These are phyloP conservation scores for Ophiostoma sp. DNA, from an alignment of 2,329 filamentous ascomycete genomes.

Conservation along the genomic window DNA sequence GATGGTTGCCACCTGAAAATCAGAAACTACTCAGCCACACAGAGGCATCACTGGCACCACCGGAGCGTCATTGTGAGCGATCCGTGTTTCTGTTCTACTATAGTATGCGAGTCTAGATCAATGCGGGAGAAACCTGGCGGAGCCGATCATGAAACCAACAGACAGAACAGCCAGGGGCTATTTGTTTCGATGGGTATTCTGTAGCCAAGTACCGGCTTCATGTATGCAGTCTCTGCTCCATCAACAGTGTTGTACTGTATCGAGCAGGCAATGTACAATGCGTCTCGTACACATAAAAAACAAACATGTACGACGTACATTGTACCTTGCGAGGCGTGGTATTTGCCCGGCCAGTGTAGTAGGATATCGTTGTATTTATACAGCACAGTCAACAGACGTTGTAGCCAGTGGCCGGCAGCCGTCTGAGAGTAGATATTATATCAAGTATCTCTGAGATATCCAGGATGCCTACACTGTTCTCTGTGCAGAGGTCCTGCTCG, in stretches of 20 bases:
- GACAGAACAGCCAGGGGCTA: conserved; percentile 1
- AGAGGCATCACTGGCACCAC: not conserved
- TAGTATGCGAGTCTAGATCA: not conserved
- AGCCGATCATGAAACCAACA: conserved; percentile 5
- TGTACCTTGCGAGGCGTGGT: not conserved
- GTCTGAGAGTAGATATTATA: not conserved
- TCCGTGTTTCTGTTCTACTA: conserved; percentile 1
- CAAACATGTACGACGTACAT: not conserved
- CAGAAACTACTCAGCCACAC: not conserved
- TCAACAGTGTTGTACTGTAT: not conserved
- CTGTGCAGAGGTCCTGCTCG: not conserved
- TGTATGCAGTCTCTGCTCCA: not conserved
- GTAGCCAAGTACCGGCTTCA: conserved; percentile 8
- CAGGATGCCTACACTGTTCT: not conserved
- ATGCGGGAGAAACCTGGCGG: not conserved
- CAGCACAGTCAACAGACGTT: not conserved
- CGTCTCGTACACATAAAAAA: not conserved
- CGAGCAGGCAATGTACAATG: not conserved
- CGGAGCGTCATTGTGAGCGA: not conserved
- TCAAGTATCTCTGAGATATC: not conserved
- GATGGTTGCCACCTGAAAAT: not conserved
- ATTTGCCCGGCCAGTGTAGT: not conserved
- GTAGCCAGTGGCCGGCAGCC: not conserved
- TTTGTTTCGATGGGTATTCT: not conserved
- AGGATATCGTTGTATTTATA: not conserved